Base-by-base conservation (phyloP, 2,329 filamentous ascomycete species). In the Botrytis byssoidea region DNA sequence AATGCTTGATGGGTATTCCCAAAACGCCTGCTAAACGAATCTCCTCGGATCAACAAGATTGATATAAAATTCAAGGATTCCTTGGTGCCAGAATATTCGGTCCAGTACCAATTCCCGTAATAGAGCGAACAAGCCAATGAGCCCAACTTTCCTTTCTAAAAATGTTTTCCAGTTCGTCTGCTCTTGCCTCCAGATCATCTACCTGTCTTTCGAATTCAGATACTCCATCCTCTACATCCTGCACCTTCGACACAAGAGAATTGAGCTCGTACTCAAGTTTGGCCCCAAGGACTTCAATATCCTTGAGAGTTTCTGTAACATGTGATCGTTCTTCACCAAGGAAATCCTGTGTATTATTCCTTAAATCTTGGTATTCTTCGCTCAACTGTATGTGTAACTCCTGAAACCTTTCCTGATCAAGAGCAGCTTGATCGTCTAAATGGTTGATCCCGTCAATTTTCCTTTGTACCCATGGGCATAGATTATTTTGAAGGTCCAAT, bases 201-300 rank as follows among this genome's bases (percentile, higher is more conserved):
- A 96, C 92, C 81, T 95, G 92, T 67, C 88, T 86, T 82, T 95
- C 93, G 81, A 97, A 97, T 75, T 94, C 92, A 18, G 84, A 84
- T 0, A 97, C 89, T 1, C 92, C 93, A 75, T 94, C 92, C 80
- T 97, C 94, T 14, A 97, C 92, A 80, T 98, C 95, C 78, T 93
- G 88, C 16, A 97, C 91, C 79, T 94, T 94, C 66, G 91, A 90
- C 67, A 90, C 86, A n/a, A 98, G 85, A 25, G 90, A 90, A 74
- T 92, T 89, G 75, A 98, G 91, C 84, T 98, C 95, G 82, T 98
- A 98, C 79, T 98, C 95, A 72, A 98, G 86, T 82, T 95, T 95
- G 32, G 94, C 93, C 4, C 92, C 90, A 57, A 97, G 85, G 35
- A 92, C 88, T 81, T 97, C 94, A 22, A 98, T 86, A 76, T 96